Conservation (phyloP, 1,284 basidiomycete species). For the Waitea zeae region DNA sequence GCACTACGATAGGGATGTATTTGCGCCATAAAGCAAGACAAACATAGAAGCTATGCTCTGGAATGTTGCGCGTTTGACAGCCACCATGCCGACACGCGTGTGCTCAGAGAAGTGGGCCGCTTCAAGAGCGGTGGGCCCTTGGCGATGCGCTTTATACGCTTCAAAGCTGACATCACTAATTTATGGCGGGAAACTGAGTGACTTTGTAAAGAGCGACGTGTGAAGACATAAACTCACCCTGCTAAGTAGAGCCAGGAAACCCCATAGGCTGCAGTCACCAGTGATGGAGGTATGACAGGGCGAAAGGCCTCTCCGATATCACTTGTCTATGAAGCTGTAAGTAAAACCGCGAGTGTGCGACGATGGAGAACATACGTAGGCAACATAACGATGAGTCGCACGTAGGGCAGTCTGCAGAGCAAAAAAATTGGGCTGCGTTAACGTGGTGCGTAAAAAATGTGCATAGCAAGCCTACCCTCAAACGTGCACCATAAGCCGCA, state of each 20-base stretch:
- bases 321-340: slow-evolving; percentile 37
- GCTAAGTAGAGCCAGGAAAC: slow-evolving; percentile 72
- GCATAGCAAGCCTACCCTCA: too few relatives aligned
- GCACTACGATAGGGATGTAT: background rate
- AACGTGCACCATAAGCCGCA: slow-evolving; percentile 65
- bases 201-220: slow-evolving; percentile 5
- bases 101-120: slow-evolving; percentile 65
- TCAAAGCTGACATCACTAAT: slow-evolving; percentile 90
- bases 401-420: slow-evolving; percentile 64
- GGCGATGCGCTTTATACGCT: slow-evolving; percentile 69
- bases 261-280: slow-evolving; percentile 76
- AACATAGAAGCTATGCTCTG: slow-evolving; percentile 84
- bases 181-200: slow-evolving; percentile 10
- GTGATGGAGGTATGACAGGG: slow-evolving; percentile 63
- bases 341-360: background rate
- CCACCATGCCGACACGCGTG: slow-evolving; percentile 51
- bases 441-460: too few relatives aligned
- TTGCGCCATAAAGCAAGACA: background rate
- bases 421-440: too few relatives aligned
- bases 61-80: slow-evolving; percentile 67
- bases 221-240: too few relatives aligned
- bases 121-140: slow-evolving; percentile 58
- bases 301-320: slow-evolving; percentile 90
- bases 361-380: slow-evolving; percentile 42
- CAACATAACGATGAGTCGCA: slow-evolving; percentile 63